A percentile compares a stretch with the other conserved stretches of the same genome.
These are phyloP conservation scores for Podospora bellae-mahoneyi DNA, from an alignment of 495 filamentous ascomycete species.

Conservation along the genomic window DNA sequence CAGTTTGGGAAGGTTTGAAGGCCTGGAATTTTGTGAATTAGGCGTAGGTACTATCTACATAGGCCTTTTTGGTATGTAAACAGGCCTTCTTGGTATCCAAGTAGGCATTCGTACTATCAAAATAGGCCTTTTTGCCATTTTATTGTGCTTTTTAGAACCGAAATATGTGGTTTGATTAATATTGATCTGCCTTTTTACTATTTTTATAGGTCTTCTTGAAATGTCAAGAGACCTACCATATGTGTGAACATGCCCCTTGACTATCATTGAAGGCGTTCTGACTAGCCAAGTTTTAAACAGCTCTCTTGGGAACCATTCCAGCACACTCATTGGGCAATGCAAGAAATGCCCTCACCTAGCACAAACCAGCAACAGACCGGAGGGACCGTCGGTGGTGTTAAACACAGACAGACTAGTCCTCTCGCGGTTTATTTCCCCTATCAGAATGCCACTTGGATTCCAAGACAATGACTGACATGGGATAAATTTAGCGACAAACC, in stretches of 20 bases:
- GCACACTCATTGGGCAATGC: neutral
- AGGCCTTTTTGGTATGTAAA: neutral
- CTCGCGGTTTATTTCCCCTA: neutral
- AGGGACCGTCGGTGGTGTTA: neutral
- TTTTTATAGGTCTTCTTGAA: too few species aligned
- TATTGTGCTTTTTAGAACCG: too few species aligned
- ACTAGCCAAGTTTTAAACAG: neutral
- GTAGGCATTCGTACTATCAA: too few species aligned
- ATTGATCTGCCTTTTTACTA: too few species aligned
- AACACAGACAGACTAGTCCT: neutral
- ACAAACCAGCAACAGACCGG: neutral
- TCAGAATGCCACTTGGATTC: neutral
- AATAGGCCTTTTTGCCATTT: too few species aligned
- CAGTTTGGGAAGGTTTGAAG: slow-evolving; percentile 35
- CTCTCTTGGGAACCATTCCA: neutral
- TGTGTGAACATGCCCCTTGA: too few species aligned
- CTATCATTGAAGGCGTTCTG: too few species aligned
- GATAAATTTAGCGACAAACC: neutral
- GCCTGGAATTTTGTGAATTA: neutral
- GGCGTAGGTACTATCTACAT: neutral
- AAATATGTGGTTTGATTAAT: too few species aligned
- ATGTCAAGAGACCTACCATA: too few species aligned
- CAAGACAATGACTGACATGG: neutral
- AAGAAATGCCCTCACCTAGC: neutral
- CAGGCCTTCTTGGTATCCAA: too few species aligned